Base-by-base conservation (phyloP, 1,139 yeast genomes). In the Magnusiomyces tetraspermus region DNA sequence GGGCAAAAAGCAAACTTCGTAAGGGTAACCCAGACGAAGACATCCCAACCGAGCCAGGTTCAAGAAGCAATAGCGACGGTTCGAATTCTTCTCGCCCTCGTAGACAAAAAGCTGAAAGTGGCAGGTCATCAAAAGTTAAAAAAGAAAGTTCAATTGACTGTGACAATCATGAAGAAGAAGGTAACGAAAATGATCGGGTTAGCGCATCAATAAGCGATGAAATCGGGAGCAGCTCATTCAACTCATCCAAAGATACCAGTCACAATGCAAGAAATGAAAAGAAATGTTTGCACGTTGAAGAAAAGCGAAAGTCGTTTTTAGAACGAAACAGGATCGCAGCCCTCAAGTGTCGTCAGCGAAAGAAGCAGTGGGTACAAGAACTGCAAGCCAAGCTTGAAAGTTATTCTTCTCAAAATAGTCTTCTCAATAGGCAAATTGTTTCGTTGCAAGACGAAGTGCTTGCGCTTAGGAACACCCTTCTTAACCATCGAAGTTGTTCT, bases 311-410 rank as follows among this genome's bases (percentile, higher is more conserved):
- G 65, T 83, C 77, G 59, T 92, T 92, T 61, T 71, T 92, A 59
- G 98, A 92, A 66, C 76, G 97, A 57, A 92, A 92, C 67, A 76
- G 98, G 57, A 80, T 92, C 15, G 99, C 99, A 0, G 98, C 98
- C 0, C 82, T 94, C 41, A 90, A 89, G 68, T 94, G 97, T 72
- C 80, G 99, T 55, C 95, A 87, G 68, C 79, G 97, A 52, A 94
- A 92, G 76, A 92, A 94, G 71, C 90, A 87, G 65, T 84, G 86
- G 75, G 77, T 88, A 45, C 83, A 80, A 55, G 85, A 83, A 60
- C 83, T 92, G 79, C 95, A 90, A 66, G 80, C 77, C 48, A 95
- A 89, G 64, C 71, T 75, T 78, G 67, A 76, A 75, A 83, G 78
- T 61, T 87, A 82, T 66, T 76, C 87, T 23, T 68, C 76, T n/a